phyloP scores from a whole-genome alignment of 2,329 filamentous ascomycete genomes.

The Ceratocystis harringtonii region DNA sequence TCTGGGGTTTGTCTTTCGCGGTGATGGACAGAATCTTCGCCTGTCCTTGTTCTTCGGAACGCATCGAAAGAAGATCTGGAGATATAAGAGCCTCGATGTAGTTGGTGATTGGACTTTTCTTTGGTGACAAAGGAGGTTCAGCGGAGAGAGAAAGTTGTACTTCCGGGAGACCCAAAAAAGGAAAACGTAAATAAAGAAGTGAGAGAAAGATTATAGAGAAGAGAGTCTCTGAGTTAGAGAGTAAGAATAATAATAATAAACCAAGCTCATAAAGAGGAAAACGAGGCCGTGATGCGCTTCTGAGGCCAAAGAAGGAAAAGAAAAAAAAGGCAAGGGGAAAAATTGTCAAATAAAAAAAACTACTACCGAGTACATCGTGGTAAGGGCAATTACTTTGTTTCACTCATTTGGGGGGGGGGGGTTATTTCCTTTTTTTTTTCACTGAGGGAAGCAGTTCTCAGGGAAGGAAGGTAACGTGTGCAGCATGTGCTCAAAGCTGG shows the following conservation, averaged over 20 bases:
- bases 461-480: neutral
- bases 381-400: neutral
- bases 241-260: neutral
- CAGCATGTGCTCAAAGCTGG: neutral
- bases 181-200: neutral
- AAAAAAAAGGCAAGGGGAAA: neutral
- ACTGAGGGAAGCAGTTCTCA: neutral
- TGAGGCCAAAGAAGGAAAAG: neutral
- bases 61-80: slow-evolving; percentile 15
- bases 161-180: neutral
- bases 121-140: neutral
- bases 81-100: slow-evolving; percentile 3
- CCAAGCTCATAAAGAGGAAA: neutral
- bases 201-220: neutral
- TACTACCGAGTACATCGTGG: neutral
- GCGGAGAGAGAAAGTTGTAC: neutral
- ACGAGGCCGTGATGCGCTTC: neutral
- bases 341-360: neutral
- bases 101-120: neutral
- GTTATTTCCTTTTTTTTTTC: neutral
- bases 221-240: neutral
- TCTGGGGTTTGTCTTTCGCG: slow-evolving; percentile 11
- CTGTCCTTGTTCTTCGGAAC: slow-evolving; percentile 16
- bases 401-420: neutral
- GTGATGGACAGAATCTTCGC: slow-evolving; percentile 16